phyloP scores from a whole-genome alignment of 768 basidiomycete genomes.

The Lactarius sanguifluus region DNA sequence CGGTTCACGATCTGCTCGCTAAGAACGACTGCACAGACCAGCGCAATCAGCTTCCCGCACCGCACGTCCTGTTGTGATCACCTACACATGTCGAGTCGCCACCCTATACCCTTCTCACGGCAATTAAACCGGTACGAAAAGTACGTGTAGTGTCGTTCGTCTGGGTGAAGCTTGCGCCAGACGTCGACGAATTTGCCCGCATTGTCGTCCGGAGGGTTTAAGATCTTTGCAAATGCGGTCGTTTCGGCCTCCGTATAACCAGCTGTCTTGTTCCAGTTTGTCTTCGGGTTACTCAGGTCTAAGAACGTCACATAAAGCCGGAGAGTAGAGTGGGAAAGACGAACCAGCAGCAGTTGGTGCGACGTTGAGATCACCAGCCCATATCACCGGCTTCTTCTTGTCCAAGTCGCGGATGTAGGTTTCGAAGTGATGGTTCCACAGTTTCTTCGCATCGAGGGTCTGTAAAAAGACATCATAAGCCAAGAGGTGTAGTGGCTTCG shows the following conservation, averaged over 20 bases:
- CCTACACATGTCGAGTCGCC: constrained; percentile 86
- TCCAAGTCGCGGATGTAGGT: constrained; percentile 70
- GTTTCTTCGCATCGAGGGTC: constrained; percentile 74
- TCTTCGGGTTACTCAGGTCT: constrained; percentile 69
- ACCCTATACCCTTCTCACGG: constrained; percentile 76
- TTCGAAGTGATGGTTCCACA: constrained; percentile 79
- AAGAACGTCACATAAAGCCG: constrained; percentile 1
- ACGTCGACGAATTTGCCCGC: constrained; percentile 63
- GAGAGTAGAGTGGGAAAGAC: not conserved
- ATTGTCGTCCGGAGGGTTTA: constrained; percentile 48
- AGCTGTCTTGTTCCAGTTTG: constrained; percentile 86
- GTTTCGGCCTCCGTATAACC: constrained; percentile 86
- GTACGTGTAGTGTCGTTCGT: constrained; percentile 76
- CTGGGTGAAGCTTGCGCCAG: constrained; percentile 73
- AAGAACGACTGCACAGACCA: constrained; percentile 58
- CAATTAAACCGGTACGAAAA: constrained; percentile 84
- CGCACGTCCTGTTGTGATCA: constrained; percentile 12
- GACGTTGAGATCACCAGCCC: constrained; percentile 87
- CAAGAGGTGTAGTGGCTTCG: not conserved
- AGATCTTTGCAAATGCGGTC: constrained; percentile 65
- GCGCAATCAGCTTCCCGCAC: constrained; percentile 7
- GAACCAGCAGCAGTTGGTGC: constrained; percentile 73
- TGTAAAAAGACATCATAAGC: constrained; percentile 34
- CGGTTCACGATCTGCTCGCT: constrained; percentile 65
- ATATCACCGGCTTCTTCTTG: constrained; percentile 79